Evolutionary conservation across 2,329 filamentous ascomycete species (phyloP), one percentile per base, ranked within the genome.

Genomic region (Arthroderma uncinatum): DNA sequence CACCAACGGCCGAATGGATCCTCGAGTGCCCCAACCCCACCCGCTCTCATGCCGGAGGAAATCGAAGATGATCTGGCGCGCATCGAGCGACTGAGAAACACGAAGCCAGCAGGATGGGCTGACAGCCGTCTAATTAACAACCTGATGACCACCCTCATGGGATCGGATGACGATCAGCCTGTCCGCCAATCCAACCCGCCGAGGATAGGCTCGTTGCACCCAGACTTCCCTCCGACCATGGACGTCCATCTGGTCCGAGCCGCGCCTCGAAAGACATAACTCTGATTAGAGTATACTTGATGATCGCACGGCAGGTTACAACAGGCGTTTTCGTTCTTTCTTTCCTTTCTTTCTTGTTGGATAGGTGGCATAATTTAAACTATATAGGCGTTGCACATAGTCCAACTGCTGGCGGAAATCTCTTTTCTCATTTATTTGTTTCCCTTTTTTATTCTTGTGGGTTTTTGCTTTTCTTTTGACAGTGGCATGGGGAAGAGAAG

Each of bases 61-160:
- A 68, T 76, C 2, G 74, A 76, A 56, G 74, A 76, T 48, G 74
- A 77, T 59, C 65, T 71, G 54, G 64, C 70, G 2, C 71, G 73
- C 53, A 68, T 77, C 58, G 69, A 71, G 36, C 69, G 71, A 34
- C 62, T 75, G 44, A 66, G 68, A 34, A 62, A 56, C 34, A 60
- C 50, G 52, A 74, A 73, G 58, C 69, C 72, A 0, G 59, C 62
- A 3, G 68, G 71, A 8, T 74, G 72, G 66, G 67, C 76, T n/a
- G 74, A 77, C 60, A 64, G 63, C 39, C 67, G 64, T 37, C 66
- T 75, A 2, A 64, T 75, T 55, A 71, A 74, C 36, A 63, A 73
- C 8, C 65, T 74, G 10, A 64, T 71, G 9, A 68, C 70, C n/a
- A 64, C 64, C 3, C 57, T 65, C 4, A 64, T 68, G 4, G 56